A percentile compares a stretch with the other conserved stretches of the same genome.
Conservation (phyloP, 805 yeast species). For the Candida vartiovaarae region DNA sequence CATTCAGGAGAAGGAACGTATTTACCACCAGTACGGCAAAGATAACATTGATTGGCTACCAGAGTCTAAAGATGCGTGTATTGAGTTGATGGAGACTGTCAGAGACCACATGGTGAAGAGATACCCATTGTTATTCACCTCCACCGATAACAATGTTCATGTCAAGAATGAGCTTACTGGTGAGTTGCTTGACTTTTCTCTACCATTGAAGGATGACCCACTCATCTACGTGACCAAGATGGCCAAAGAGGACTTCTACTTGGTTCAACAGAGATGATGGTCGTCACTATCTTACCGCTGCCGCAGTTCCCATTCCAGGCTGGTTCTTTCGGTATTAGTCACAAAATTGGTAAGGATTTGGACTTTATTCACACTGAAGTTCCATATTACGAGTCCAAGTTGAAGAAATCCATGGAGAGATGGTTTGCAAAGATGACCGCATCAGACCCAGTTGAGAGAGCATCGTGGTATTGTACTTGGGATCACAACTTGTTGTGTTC, state of each 20-base stretch:
- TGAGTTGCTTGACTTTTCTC: slow-evolving; percentile 52
- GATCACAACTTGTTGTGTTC: slow-evolving; percentile 54
- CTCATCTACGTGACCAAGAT: slow-evolving; percentile 53
- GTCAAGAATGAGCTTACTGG: slow-evolving; percentile 55
- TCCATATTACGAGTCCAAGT: slow-evolving; percentile 61
- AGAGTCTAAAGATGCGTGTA: slow-evolving; percentile 52
- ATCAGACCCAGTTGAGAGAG: slow-evolving; percentile 61
- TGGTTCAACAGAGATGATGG: slow-evolving; percentile 51
- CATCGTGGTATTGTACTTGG: slow-evolving; percentile 72
- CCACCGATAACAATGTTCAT: slow-evolving; percentile 40
- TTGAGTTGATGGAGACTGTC: slow-evolving; percentile 58
- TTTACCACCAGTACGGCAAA: slow-evolving; percentile 50
- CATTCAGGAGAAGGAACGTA: slow-evolving; percentile 53
- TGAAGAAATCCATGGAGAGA: slow-evolving; percentile 64
- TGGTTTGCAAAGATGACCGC: slow-evolving; percentile 62
- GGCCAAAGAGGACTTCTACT: slow-evolving; percentile 72
- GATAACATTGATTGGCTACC: slow-evolving; percentile 63
- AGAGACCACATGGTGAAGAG: slow-evolving; percentile 51
- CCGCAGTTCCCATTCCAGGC: slow-evolving; percentile 79
- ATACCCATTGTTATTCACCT: slow-evolving; percentile 57
- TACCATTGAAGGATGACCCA: slow-evolving; percentile 59
- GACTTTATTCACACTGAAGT: slow-evolving; percentile 63
- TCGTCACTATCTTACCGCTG: slow-evolving; percentile 58
- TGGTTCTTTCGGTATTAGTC: slow-evolving; percentile 58
- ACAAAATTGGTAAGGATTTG: slow-evolving; percentile 53